Evolutionary conservation across 768 basidiomycete species (phyloP).

Genomic region (Pilatotrama ljubarskyi): DNA sequence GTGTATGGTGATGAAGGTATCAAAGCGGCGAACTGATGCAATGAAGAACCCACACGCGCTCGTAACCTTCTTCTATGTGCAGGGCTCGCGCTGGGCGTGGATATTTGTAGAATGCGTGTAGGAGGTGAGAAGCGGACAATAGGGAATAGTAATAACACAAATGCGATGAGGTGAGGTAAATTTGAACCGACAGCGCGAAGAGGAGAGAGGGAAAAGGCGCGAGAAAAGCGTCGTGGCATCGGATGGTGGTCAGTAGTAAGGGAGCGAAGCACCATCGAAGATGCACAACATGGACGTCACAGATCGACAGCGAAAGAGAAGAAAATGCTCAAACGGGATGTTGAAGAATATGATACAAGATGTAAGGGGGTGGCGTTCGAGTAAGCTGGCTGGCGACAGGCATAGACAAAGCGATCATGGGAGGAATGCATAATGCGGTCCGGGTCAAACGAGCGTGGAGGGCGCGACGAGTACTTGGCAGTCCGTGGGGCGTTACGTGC

Average conservation of each 20-base stretch:
- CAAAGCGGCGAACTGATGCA: neutral
- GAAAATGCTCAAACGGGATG: neutral
- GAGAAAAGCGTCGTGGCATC: neutral
- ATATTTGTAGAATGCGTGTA: constrained; percentile 3
- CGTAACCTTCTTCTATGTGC: neutral
- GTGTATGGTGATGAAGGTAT: neutral
- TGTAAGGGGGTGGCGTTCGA: constrained; percentile 6
- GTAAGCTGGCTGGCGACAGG: constrained; percentile 14
- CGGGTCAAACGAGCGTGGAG: constrained; percentile 17
- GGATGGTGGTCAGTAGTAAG: neutral
- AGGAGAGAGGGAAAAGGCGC: constrained; percentile 5
- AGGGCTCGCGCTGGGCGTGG: neutral
- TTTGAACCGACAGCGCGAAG: constrained; percentile 14
- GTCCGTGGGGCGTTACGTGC: neutral
- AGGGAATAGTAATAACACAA: constrained; percentile 22
- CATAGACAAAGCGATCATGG: constrained; percentile 15
- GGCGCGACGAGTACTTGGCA: constrained; percentile 8
- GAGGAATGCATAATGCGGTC: constrained; percentile 8
- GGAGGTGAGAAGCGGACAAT: constrained; percentile 7
- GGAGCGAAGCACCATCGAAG: neutral
- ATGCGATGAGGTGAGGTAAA: constrained; percentile 2
- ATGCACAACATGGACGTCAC: neutral
- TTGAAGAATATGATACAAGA: constrained; percentile 11
- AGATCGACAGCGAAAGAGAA: constrained; percentile 5
- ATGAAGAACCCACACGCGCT: neutral